These are phyloP conservation scores for Ormosia emarginata DNA, from an alignment of 306 rosid genomes.

Conservation along the genomic window DNA sequence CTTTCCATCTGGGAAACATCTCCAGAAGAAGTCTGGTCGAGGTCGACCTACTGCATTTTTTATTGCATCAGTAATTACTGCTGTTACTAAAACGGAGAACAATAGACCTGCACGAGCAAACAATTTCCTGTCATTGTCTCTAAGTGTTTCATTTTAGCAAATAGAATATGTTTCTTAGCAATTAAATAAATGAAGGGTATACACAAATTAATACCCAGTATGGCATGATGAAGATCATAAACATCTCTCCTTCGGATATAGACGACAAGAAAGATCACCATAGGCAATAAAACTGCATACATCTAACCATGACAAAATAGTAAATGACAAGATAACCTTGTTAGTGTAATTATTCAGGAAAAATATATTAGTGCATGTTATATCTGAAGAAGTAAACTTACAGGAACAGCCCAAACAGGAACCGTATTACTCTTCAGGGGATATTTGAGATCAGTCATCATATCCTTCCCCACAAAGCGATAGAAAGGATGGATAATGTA, in stretches of 20 bases:
- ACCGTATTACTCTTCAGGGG: constrained; percentile 81
- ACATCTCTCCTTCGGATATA: constrained; percentile 76
- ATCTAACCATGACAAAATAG: constrained; percentile 45
- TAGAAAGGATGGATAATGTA: constrained; percentile 63
- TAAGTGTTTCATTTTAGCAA: background rate
- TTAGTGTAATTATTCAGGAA: background rate
- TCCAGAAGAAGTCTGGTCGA: constrained; percentile 95
- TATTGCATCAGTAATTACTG: constrained; percentile 68
- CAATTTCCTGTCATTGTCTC: constrained; percentile 15
- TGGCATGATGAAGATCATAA: constrained; percentile 90
- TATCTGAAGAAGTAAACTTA: constrained; percentile 38
- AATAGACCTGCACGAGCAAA: constrained; percentile 59
- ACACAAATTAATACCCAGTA: constrained; percentile 56
- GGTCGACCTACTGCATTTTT: constrained; percentile 92
- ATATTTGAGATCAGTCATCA: constrained; percentile 82
- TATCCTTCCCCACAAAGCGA: constrained; percentile 88
- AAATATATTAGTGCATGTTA: background rate
- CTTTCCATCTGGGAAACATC: constrained; percentile 96
- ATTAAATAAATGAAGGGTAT: background rate
- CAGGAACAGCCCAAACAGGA: constrained; percentile 86
- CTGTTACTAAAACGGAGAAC: constrained; percentile 68
- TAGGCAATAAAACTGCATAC: constrained; percentile 66
- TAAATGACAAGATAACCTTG: background rate
- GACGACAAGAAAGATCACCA: constrained; percentile 54
- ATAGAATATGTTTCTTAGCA: background rate